Evolutionary conservation across 2,329 filamentous ascomycete genomes (phyloP).

Genomic region (Pestalotiopsis sp.): DNA sequence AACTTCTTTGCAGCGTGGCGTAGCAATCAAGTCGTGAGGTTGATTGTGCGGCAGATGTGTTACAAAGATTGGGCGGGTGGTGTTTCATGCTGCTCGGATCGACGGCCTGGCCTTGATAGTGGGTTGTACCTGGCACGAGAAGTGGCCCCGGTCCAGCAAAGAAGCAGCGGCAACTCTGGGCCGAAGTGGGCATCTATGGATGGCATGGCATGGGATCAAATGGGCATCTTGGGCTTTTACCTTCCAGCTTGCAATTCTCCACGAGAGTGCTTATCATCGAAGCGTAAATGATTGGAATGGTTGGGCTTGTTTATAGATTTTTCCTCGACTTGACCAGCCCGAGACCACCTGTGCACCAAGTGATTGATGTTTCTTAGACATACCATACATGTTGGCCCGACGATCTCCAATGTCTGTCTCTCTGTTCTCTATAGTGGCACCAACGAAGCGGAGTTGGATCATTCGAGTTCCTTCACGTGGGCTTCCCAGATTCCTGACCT

Average conservation of each 20-base stretch:
- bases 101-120: neutral
- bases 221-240: no score
- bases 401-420: neutral
- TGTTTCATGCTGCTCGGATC: slow-evolving; percentile 18
- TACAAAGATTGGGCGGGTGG: slow-evolving; percentile 16
- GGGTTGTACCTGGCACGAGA: neutral
- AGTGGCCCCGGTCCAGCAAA: neutral
- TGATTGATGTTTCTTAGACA: neutral
- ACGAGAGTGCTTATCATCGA: no score
- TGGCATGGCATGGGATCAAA: no score
- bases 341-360: neutral
- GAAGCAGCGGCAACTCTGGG: neutral
- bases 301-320: no score
- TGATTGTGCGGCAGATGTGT: slow-evolving; percentile 24
- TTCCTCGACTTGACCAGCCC: neutral
- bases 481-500: no score
- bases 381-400: neutral
- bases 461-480: no score
- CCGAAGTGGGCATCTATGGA: neutral
- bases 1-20: slow-evolving; percentile 6
- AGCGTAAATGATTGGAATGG: no score
- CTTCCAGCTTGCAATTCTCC: no score
- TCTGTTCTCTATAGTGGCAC: neutral
- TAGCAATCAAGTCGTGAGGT: neutral
- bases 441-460: no score